Evolutionary conservation across 2,329 filamentous ascomycete species (phyloP).

Genomic region (Epichloe coenophiala): DNA sequence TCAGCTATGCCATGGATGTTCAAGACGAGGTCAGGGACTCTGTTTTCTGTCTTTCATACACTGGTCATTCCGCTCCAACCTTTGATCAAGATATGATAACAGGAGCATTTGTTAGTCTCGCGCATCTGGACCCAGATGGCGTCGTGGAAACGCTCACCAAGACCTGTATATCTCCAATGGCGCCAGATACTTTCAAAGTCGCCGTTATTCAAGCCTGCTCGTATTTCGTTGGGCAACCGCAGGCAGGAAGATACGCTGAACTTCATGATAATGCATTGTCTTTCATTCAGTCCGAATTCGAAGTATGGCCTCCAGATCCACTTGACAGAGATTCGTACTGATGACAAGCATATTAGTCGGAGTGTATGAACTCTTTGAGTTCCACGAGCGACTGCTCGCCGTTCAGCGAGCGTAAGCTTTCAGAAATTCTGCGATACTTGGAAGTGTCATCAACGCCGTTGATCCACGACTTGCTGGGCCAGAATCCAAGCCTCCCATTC

Average conservation of each 20-base stretch:
- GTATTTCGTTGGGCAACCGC: conserved; percentile 43
- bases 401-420: conserved; percentile 23
- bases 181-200: conserved; percentile 47
- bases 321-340: neutral
- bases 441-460: conserved; percentile 31
- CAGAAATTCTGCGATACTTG: conserved; percentile 35
- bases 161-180: conserved; percentile 40
- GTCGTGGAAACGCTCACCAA: conserved; percentile 43
- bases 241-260: conserved; percentile 35
- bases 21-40: conserved; percentile 55
- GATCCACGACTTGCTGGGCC: conserved; percentile 16
- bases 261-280: conserved; percentile 41
- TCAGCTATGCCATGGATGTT: conserved; percentile 56
- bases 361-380: conserved; percentile 5
- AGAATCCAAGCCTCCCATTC: conserved; percentile 17
- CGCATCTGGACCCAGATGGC: conserved; percentile 46
- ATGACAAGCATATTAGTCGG: neutral
- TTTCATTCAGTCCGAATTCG: conserved; percentile 29
- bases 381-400: conserved; percentile 13
- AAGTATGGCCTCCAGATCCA: neutral
- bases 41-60: conserved; percentile 42
- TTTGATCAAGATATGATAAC: conserved; percentile 54
- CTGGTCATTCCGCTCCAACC: conserved; percentile 30
- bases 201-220: conserved; percentile 49
- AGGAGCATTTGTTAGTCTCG: conserved; percentile 50